Base-by-base conservation (phyloP, 257 asterid species). In the Rehmannia glutinosa region DNA sequence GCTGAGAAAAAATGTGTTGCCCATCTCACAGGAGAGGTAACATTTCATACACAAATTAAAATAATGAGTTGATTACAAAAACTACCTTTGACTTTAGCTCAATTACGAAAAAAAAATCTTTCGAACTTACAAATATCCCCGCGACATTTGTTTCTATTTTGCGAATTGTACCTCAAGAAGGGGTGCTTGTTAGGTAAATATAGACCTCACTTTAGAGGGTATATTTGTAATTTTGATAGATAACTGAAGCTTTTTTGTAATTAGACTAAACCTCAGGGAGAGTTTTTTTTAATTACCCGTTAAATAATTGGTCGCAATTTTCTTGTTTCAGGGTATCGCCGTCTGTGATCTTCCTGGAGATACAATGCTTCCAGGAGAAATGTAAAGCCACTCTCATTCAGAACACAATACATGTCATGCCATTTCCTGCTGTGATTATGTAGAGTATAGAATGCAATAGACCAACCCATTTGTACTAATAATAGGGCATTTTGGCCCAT, bases 1-100 rank as follows among this genome's bases (percentile, higher is more conserved):
- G 99, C 99, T 1, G 99, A 94, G 85, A 82, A 94, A 84, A 85
- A 81, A 86, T 94, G 97, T 74, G 99, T 94, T 10, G 99, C 97
- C 13, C 99, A 94, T 73, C 95, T 94, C 21, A 94, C 99, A 0
- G 99, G 97, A 58, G 99, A 94, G 90, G 99, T 92, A 67, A 8
- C 6, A 20, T 23, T 45, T 28, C 36, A 17, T 13, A 6, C 6
- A 42, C 10, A 9, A 4, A 23, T 12, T 12, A 8, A 6, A 4
- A 30, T 10, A 12, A 0, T 12, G 12, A n/a, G 10, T 24, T 19
- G 27, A 51, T n/a, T n/a, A n/a, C n/a, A n/a, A n/a, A n/a, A 41
- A 32, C 8, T 8, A 32, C 38, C 8, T 32, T 5, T 32, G 8
- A 3, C 1, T 32, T 32, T 32, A 32, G 0, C 8, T 5, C 38